Evolutionary conservation across 768 basidiomycete species (phyloP), one percentile per base, ranked within the genome.

Genomic region (Goffeauzyma gilvescens): DNA sequence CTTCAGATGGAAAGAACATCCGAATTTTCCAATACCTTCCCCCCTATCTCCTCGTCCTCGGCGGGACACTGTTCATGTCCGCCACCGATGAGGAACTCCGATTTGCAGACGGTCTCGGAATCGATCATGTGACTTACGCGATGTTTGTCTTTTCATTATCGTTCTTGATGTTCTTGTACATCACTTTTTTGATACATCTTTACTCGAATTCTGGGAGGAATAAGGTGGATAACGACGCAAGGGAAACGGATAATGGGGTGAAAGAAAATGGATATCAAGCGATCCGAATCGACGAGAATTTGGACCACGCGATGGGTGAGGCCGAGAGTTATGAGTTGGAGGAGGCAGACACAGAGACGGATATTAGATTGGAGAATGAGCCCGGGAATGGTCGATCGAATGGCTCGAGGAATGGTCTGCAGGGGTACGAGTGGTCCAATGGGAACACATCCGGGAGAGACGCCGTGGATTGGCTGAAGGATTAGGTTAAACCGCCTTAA

Each of bases 91-190:
- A 95, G 65, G 83, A 90, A 60, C 66, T 90, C 22, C 54, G 70
- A 20, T 80, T 71, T 47, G 73, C 79, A 4, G 70, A 82, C 49
- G 72, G 55, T 26, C 45, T 66, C 15, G 78, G 72, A 32, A 83
- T 90, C 75, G 87, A 90, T 59, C 83, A 86, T 54, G 85, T 87
- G 45, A 86, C 86, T 0, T 90, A 89, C 54, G 69, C 80, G 27
- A 69, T 87, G 14, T 78, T 81, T 57, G 78, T 46, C 26, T 57
- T 54, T 46, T 79, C 78, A 54, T 68, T 79, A 34, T 75, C 81
- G 0, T 87, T 89, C 68, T 47, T 81, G 28, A 55, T 87, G 21
- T 87, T 89, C 62, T 68, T 77, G 5, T 71, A 80, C 53, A 74
- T 79, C 38, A 67, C 78, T 20, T 70, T 72, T 55, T 71, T 89